Evolutionary conservation across 2,329 filamentous ascomycete genomes (phyloP).

Genomic region (Drechslerella coelobrocha): DNA sequence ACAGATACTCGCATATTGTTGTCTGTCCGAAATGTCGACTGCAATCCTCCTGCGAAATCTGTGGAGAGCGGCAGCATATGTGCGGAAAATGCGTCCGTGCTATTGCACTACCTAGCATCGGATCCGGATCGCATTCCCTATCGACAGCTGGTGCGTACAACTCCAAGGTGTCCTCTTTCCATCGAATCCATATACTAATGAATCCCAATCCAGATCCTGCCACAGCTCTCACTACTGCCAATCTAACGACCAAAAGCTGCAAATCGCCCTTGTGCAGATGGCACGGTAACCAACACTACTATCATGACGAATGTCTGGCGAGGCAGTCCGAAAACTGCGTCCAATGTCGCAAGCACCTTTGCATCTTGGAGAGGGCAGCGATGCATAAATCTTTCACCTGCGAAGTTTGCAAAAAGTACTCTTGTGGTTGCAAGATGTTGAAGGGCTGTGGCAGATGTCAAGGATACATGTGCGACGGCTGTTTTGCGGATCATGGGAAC

Average conservation of each 20-base stretch:
- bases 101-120: background rate
- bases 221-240: background rate
- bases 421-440: constrained; percentile 34
- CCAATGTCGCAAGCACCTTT: constrained; percentile 27
- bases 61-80: constrained; percentile 14
- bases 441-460: constrained; percentile 31
- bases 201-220: background rate
- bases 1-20: constrained; percentile 5
- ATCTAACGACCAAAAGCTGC: constrained; percentile 22
- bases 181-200: background rate
- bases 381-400: constrained; percentile 36
- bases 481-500: constrained; percentile 26
- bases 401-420: constrained; percentile 39
- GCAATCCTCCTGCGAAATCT: constrained; percentile 42
- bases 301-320: constrained; percentile 26
- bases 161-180: background rate
- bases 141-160: too few relatives aligned
- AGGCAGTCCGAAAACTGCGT: constrained; percentile 30
- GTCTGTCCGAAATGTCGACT: constrained; percentile 41
- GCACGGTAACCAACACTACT: constrained; percentile 45
- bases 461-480: constrained; percentile 41
- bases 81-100: constrained; percentile 18
- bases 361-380: constrained; percentile 19
- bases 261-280: constrained; percentile 38
- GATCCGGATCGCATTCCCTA: too few relatives aligned